A percentile compares a stretch with the other conserved stretches of the same genome.
These are phyloP conservation scores for Musa itinerans DNA, from an alignment of 176 grass and related monocot genomes.

Conservation along the genomic window DNA sequence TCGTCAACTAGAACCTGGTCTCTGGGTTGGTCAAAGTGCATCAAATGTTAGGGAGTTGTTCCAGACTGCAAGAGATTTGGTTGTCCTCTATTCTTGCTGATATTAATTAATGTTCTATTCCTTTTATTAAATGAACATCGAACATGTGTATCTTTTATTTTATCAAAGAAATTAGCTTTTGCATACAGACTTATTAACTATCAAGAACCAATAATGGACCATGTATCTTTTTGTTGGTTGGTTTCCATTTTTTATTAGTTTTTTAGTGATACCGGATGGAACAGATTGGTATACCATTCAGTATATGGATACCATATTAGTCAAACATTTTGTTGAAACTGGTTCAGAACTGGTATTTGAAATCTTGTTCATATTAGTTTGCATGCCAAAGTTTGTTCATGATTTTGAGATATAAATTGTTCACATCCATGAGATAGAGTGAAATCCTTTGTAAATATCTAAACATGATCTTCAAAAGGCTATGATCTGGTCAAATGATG, in stretches of 20 bases:
- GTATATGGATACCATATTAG: too few relatives aligned
- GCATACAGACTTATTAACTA: too few relatives aligned
- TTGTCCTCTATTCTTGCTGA: slow-evolving; percentile 1
- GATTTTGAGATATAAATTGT: not conserved
- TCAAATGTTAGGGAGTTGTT: slow-evolving; percentile 28
- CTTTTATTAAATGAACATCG: not conserved
- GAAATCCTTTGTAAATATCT: not conserved
- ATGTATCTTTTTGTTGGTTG: too few relatives aligned
- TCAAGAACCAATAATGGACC: too few relatives aligned
- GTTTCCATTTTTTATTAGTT: too few relatives aligned
- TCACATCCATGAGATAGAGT: not conserved
- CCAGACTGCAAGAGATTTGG: slow-evolving; percentile 31
- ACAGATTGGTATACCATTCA: too few relatives aligned
- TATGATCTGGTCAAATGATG: not conserved
- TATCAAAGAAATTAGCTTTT: not conserved
- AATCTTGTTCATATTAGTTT: too few relatives aligned
- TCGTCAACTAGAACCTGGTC: slow-evolving; percentile 27
- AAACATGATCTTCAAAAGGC: not conserved
- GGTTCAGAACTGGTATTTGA: not conserved
- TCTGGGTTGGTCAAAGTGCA: slow-evolving; percentile 34
- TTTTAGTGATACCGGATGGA: too few relatives aligned
- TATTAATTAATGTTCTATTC: not conserved
- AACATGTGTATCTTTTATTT: not conserved
- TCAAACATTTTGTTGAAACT: too few relatives aligned
- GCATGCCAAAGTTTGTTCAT: too few relatives aligned